Percentiles rank a stretch among this genome's conserved stretches.
phyloP scores from a whole-genome alignment of 305 asterid genomes.

The Fraxinus dipetala region DNA sequence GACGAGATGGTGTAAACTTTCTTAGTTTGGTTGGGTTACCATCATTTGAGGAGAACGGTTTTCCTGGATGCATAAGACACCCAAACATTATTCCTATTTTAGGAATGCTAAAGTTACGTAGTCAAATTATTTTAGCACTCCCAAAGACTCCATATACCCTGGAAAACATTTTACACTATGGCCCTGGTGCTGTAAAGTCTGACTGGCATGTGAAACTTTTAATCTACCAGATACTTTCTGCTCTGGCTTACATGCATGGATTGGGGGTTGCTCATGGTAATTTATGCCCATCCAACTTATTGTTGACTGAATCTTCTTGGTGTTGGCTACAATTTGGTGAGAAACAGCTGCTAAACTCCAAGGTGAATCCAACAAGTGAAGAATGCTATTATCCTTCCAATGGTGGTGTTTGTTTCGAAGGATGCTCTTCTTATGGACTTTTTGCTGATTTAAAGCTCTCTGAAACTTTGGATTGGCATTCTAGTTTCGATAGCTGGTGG shows the following conservation, averaged over 20 bases:
- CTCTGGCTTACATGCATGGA: conserved; percentile 77
- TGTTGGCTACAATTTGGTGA: conserved; percentile 69
- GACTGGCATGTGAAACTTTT: conserved; percentile 72
- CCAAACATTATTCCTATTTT: conserved; percentile 79
- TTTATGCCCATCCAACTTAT: conserved; percentile 63
- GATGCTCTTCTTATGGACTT: conserved; percentile 60
- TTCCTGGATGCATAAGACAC: conserved; percentile 96
- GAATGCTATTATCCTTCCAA: conserved; percentile 29
- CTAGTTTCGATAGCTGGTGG: conserved; percentile 82
- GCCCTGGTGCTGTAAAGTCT: conserved; percentile 65
- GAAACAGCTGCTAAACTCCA: conserved; percentile 42
- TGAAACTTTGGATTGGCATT: conserved; percentile 57
- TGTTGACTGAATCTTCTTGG: conserved; percentile 74
- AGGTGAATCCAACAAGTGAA: conserved; percentile 32
- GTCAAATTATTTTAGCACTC: conserved; percentile 47
- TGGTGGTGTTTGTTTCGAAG: conserved; percentile 43
- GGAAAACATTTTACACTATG: conserved; percentile 69
- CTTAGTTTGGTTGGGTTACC: conserved; percentile 78
- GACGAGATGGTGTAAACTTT: conserved; percentile 61
- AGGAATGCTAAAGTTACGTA: conserved; percentile 66
- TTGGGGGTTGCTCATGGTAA: conserved; percentile 75
- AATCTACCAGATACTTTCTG: conserved; percentile 83
- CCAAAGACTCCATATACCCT: conserved; percentile 72
- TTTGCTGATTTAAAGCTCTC: conserved; percentile 66
- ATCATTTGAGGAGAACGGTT: conserved; percentile 50